Base-by-base conservation (phyloP, 163 green algal genomes). In the Scenedesmus sp. region DNA sequence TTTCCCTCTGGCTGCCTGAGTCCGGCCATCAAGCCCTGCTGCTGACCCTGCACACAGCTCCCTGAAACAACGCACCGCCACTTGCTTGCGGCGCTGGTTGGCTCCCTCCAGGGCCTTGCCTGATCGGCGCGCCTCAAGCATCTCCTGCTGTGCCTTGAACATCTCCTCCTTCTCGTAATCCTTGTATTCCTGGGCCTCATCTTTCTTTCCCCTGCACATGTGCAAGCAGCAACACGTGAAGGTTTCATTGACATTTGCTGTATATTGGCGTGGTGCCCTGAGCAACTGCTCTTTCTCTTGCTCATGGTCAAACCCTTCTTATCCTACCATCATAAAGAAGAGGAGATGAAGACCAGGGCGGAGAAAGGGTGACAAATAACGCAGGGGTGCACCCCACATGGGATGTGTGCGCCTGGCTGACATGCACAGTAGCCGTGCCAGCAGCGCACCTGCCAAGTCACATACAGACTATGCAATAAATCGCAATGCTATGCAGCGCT, bases 71-170 rank as follows among this genome's bases (percentile, higher is more conserved):
- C 90, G 93, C 78, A 91, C 89, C 24, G 49, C 81, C 6, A 95
- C 94, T 61, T 94, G 86, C 22, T 61, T 85, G 72, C 94, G 86
- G 13, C 94, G 80, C 12, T 88, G 87, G 35, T 95, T 91, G 10
- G 95, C 95, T 59, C 94, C 93, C 82, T 95, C 89, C 24, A 95
- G 80, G 0, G 92, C 30, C 40, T 79, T 73, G 24, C 87, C 93
- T 33, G 88, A 88, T 16, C 89, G 83, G 26, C 95, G 88, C 61
- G 94, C 93, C 33, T 92, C 89, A 12, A 97, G 84, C 5, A 97
- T 91, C 51, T 96, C 93, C 68, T 95, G 86, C 86, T 91, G 86
- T 20, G 40, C 26, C 40, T 51, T 86, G 86, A 53, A 91, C 87
- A 87, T 86, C 33, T 91, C 87, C 42, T 91, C 87, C 53, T 87